phyloP scores from a whole-genome alignment of 2,329 filamentous ascomycete species.

The Aspergillus melleus region DNA sequence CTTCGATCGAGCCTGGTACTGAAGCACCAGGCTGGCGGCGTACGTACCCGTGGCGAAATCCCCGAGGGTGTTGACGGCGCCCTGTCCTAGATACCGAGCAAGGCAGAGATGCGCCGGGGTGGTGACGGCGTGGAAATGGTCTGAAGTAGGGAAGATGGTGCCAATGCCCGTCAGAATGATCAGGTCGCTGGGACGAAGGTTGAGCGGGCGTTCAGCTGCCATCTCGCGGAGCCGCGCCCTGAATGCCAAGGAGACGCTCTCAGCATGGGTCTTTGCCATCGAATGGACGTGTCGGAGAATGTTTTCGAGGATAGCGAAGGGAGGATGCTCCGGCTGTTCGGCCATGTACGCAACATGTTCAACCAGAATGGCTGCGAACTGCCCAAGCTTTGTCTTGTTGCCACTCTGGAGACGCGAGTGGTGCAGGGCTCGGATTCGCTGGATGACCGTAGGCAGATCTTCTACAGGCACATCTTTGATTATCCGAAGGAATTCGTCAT shows the following conservation, averaged over 20 bases:
- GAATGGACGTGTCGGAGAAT: constrained; percentile 90
- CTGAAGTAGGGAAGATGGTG: constrained; percentile 87
- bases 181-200: constrained; percentile 68
- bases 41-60: constrained; percentile 76
- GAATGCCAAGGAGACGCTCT: constrained; percentile 75
- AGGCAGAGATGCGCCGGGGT: constrained; percentile 89
- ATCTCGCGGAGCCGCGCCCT: constrained; percentile 66
- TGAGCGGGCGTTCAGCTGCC: constrained; percentile 52
- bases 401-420: constrained; percentile 81
- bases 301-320: constrained; percentile 72
- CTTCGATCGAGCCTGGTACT: constrained; percentile 81
- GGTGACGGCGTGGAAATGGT: constrained; percentile 94
- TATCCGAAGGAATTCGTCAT: constrained; percentile 69
- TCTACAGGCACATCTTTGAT: constrained; percentile 61
- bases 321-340: constrained; percentile 50
- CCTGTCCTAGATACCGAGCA: constrained; percentile 77
- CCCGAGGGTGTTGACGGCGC: constrained; percentile 62
- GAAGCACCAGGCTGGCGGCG: constrained; percentile 72
- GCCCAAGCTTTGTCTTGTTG: constrained; percentile 80
- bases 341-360: constrained; percentile 61
- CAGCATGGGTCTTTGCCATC: constrained; percentile 79
- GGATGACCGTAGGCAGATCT: constrained; percentile 75
- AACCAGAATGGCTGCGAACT: constrained; percentile 49
- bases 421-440: constrained; percentile 87
- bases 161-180: constrained; percentile 80